Conservation (phyloP, 495 filamentous ascomycete species). For the Lepidopterella palustris region DNA sequence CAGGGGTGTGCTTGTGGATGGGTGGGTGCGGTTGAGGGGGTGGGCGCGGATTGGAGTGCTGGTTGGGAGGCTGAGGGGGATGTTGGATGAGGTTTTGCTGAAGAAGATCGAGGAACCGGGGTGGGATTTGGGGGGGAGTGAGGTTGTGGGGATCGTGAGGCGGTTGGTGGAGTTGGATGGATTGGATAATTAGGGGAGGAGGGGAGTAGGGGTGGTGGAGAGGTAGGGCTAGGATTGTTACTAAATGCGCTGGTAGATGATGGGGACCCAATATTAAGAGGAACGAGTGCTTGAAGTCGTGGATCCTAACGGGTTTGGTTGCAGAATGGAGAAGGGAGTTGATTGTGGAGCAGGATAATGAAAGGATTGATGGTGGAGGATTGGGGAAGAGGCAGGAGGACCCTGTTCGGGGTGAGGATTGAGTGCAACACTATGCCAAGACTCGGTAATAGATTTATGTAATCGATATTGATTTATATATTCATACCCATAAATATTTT, state of each 20-base stretch:
- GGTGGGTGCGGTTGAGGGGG: constrained; percentile 81
- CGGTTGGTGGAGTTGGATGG: constrained; percentile 83
- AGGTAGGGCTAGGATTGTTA: no score
- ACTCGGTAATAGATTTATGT: not conserved
- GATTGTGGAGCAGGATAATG: not conserved
- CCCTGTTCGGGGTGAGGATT: not conserved
- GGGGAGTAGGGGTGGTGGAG: not conserved
- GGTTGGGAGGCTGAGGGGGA: constrained; percentile 70
- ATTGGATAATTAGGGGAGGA: constrained; percentile 47
- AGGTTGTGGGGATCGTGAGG: constrained; percentile 69
- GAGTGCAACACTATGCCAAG: not conserved
- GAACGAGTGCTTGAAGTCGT: not conserved
- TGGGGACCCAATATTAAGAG: not conserved
- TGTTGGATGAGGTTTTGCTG: constrained; percentile 79
- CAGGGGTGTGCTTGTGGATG: constrained; percentile 83
- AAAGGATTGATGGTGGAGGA: not conserved
- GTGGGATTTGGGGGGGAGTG: constrained; percentile 43
- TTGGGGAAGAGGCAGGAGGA: not conserved
- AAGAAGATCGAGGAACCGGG: constrained; percentile 70
- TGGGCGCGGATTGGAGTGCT: constrained; percentile 95
- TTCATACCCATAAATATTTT: not conserved
- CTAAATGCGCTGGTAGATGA: no score
- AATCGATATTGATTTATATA: not conserved
- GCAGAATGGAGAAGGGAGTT: not conserved
- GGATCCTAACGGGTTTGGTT: not conserved